Base-by-base conservation (phyloP, 108 stramenopile genomes). In the Skeletonema costatum region DNA sequence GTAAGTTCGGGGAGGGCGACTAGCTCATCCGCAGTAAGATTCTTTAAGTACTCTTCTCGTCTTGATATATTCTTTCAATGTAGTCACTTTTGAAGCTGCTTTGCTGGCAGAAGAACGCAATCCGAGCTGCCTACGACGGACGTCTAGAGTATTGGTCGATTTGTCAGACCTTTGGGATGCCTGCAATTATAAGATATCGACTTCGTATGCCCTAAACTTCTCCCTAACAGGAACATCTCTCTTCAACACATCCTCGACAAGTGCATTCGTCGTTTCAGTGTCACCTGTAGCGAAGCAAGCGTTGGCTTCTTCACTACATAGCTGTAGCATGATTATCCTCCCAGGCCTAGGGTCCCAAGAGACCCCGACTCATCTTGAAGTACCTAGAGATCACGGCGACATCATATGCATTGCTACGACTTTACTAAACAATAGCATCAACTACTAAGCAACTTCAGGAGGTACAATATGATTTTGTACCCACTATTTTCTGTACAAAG, bases 241-340 rank as follows among this genome's bases (percentile, higher is more conserved):
- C 21, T 29, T 58, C 56, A 58, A 4, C 9, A 58, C 56, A 25
- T 58, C 56, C 5, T 58, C 56, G 56, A 29, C 25, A 29, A 58
- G 56, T 25, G 21, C 25, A 29, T 19, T 58, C 7, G 25, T 58
- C 56, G 6, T 19, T 19, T 58, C 56, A 5, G 9, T 19, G 56
- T 58, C 56, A 2, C 56, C 56, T 25, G 25, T 19, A 4, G 25
- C 56, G 56, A 58, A 58, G 9, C 56, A 58, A 25, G 56, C 56
- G 56, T 58, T 58, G 19, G 56, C 56, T 58, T 58, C 56, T 29
- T 58, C 56, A 29, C 56, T 58, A 29, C 56, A 58, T 8, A 58
- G 56, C 9, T 19, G 21, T 29, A 58, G 21, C 25, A 58, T 58
- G 56, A 29, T 58, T 29, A 6, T 58, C 56, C 56, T 58, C 56